A percentile compares a stretch with the other conserved stretches of the same genome.
Evolutionary conservation across 192 early-diverging fungal genomes (phyloP).

Genomic region (Entomortierella chlamydospora): DNA sequence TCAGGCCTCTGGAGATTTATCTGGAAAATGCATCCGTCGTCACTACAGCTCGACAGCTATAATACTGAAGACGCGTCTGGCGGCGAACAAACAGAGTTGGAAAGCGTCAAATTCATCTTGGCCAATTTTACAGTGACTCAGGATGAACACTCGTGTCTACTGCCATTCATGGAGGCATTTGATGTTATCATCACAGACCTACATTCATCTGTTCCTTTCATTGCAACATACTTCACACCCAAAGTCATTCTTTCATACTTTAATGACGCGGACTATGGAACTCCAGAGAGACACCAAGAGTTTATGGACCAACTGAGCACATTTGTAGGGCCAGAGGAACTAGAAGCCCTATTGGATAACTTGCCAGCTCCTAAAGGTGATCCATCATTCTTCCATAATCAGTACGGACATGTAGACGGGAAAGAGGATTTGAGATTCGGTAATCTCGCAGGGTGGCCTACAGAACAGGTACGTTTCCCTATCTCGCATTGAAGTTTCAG

Average conservation of each 20-base stretch:
- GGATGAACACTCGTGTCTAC: constrained; percentile 46
- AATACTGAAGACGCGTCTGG: constrained; percentile 19
- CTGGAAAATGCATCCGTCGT: constrained; percentile 56
- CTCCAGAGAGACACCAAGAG: constrained; percentile 39
- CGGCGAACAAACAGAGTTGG: constrained; percentile 30
- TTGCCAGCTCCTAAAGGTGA: constrained; percentile 44
- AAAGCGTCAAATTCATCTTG: constrained; percentile 47
- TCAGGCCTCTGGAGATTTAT: constrained; percentile 50
- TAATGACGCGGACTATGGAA: constrained; percentile 54
- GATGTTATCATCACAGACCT: constrained; percentile 52
- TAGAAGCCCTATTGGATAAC: constrained; percentile 28
- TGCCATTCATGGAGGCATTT: constrained; percentile 56
- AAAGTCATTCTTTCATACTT: constrained; percentile 53
- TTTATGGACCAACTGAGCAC: constrained; percentile 54
- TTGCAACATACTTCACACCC: constrained; percentile 54
- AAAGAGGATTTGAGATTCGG: constrained; percentile 50
- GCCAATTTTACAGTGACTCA: constrained; percentile 40
- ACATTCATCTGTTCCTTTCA: constrained; percentile 54
- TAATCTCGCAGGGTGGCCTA: constrained; percentile 47
- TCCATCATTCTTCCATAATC: constrained; percentile 49
- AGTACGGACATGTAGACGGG: constrained; percentile 55
- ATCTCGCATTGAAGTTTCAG: too few species aligned
- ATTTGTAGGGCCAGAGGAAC: constrained; percentile 39
- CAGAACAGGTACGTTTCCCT: constrained; percentile 24
- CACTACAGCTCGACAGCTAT: constrained; percentile 38